These are phyloP conservation scores for Colletotrichum chrysophilum DNA, from an alignment of 2,329 filamentous ascomycete species.

Conservation along the genomic window DNA sequence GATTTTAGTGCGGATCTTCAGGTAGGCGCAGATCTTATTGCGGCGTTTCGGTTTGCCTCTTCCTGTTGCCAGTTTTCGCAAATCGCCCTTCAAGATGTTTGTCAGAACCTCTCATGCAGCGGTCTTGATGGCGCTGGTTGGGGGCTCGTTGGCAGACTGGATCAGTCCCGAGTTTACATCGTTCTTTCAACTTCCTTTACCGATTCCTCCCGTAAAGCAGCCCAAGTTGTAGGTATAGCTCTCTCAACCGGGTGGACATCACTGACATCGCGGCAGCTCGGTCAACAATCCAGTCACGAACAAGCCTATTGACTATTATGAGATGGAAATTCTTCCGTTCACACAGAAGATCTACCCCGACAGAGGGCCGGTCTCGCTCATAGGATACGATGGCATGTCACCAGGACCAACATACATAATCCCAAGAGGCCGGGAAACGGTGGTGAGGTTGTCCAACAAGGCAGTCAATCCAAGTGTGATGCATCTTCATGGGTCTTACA, in stretches of 20 bases:
- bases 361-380: slow-evolving; percentile 32
- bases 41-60: background rate
- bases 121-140: background rate
- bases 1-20: background rate
- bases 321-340: background rate
- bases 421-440: slow-evolving; percentile 51
- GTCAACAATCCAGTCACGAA: background rate
- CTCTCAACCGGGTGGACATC: fast-evolving
- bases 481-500: slow-evolving; percentile 61
- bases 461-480: slow-evolving; percentile 47
- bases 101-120: background rate
- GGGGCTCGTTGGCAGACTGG: background rate
- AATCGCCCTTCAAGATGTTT: background rate
- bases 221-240: background rate
- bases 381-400: slow-evolving; percentile 59
- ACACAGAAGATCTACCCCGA: slow-evolving; percentile 38
- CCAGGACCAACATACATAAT: slow-evolving; percentile 60
- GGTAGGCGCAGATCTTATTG: background rate
- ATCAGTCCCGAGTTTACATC: background rate
- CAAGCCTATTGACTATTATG: background rate
- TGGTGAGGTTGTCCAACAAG: slow-evolving; percentile 60
- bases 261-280: slow-evolving; percentile 14
- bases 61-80: background rate
- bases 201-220: background rate
- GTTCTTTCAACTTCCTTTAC: background rate